Evolutionary conservation across 139 green algal species (phyloP), one percentile per base, ranked within the genome.

Genomic region (Edaphochlamys debaryana): DNA sequence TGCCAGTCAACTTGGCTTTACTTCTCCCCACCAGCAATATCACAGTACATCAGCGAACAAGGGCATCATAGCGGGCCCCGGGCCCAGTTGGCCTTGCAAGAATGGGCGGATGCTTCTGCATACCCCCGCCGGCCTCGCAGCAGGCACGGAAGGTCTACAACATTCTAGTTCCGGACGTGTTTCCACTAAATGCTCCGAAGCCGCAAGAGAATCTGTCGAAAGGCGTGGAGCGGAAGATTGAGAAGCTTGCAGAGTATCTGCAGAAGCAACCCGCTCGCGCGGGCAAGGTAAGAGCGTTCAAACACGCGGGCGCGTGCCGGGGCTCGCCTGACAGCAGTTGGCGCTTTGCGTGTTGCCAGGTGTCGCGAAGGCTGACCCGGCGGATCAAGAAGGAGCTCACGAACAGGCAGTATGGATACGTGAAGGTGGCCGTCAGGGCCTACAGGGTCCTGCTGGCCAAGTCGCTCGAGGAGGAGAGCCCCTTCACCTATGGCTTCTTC

Each of bases 241-340:
- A 84, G 9, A 94, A 94, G 81, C 72, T 94, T 58, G 80, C 91
- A n/a, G 89, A 93, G 72, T 94, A 94, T 67, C 64, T 93, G 36
- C 71, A 88, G 29, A 84, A 84, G 20, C 91, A 93, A 54, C 87
- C 91, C 27, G 66, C 71, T 41, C 91, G 89, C 52, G 87, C 88
- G 3, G 72, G 80, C 30, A 94, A 94, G 88, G 91, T 91, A 41
- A 23, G 84, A n/a, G 36, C 9, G n/a, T n/a, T n/a, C n/a, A n/a
- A n/a, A n/a, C n/a, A n/a, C n/a, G n/a, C n/a, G n/a, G n/a, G n/a
- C n/a, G n/a, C n/a, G n/a, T n/a, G n/a, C n/a, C n/a, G n/a, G n/a
- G n/a, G n/a, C 6, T 29, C 19, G 17, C 19, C 19, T 11, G 17
- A 66, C 17, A 34, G n/a, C n/a, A n/a, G n/a, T n/a, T n/a, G n/a